phyloP scores from a whole-genome alignment of 345 rosid genomes.

The Eucalyptus marginata region DNA sequence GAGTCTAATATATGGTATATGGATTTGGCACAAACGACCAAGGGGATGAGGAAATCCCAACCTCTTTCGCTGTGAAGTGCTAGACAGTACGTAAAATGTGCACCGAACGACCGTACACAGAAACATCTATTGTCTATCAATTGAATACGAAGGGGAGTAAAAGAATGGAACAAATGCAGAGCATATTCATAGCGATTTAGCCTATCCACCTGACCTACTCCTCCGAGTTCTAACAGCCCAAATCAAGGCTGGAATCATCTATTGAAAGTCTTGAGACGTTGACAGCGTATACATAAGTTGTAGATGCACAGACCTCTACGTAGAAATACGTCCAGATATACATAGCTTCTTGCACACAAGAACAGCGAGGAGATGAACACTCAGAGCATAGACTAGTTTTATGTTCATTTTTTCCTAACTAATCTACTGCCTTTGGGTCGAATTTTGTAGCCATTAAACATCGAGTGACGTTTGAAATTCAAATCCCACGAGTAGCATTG shows the following conservation, averaged over 20 bases:
- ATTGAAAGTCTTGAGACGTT: background rate
- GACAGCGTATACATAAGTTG: background rate
- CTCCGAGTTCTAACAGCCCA: background rate
- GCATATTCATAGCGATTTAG: background rate
- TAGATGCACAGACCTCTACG: background rate
- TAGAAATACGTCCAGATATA: background rate
- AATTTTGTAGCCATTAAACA: background rate
- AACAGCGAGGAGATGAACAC: background rate
- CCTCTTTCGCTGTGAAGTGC: background rate
- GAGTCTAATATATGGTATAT: background rate
- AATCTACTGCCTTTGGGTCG: background rate
- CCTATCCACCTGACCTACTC: background rate
- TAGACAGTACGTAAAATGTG: background rate
- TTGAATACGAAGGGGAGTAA: background rate
- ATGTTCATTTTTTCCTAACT: background rate
- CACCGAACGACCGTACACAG: background rate
- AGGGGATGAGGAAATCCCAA: background rate
- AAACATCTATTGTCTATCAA: background rate
- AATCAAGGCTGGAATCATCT: background rate
- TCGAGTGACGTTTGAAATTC: background rate
- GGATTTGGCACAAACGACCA: background rate
- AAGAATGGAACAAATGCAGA: background rate
- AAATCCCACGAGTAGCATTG: background rate
- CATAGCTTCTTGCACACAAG: background rate
- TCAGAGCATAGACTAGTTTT: background rate